Evolutionary conservation across 179 eudicot genomes (phyloP).

Genomic region (Vitellaria paradoxa): DNA sequence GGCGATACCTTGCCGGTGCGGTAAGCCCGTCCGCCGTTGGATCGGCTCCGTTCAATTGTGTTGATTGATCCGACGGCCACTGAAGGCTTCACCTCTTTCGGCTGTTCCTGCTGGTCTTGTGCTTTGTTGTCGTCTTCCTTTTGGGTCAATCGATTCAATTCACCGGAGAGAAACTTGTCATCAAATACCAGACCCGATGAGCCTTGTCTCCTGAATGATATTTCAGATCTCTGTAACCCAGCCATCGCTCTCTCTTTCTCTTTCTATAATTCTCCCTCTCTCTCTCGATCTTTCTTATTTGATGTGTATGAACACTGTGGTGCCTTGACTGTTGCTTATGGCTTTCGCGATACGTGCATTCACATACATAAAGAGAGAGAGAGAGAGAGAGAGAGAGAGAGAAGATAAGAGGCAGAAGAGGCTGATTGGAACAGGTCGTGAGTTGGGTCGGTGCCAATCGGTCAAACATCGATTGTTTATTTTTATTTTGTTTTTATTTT

Average conservation of each 20-base stretch:
- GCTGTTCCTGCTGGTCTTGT: constrained; percentile 6
- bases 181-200: constrained; percentile 64
- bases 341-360: too few species aligned
- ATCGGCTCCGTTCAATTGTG: constrained; percentile 32
- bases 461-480: too few species aligned
- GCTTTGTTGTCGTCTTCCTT: background rate
- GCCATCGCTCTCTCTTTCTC: constrained; percentile 25
- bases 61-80: constrained; percentile 8
- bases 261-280: too few species aligned
- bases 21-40: constrained; percentile 26
- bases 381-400: too few species aligned
- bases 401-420: too few species aligned
- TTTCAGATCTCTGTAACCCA: constrained; percentile 48
- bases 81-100: constrained; percentile 13
- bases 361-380: too few species aligned
- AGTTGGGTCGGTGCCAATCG: too few species aligned
- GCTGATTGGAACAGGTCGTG: too few species aligned
- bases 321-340: too few species aligned
- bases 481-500: too few species aligned
- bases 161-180: constrained; percentile 33
- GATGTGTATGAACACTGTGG: too few species aligned
- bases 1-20: constrained; percentile 40
- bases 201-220: constrained; percentile 54
- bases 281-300: constrained; percentile 8
- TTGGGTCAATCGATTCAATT: constrained; percentile 14